These are phyloP conservation scores for Isabelozyma pseudorhagii DNA, from an alignment of 805 yeast species.

Conservation along the genomic window DNA sequence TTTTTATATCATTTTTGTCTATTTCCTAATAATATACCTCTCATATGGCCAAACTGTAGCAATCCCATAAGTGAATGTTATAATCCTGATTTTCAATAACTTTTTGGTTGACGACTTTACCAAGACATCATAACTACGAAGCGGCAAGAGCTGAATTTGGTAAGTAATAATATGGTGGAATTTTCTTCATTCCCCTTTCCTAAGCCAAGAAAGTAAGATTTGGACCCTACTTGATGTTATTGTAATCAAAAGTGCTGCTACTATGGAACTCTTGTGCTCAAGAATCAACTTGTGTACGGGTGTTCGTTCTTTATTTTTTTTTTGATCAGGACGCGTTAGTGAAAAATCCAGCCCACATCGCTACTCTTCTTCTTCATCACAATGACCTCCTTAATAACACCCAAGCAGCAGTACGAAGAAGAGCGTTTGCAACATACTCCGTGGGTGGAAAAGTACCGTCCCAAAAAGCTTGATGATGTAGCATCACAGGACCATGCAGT, in stretches of 20 bases:
- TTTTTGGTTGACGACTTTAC: no score
- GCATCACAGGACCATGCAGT: constrained; percentile 92
- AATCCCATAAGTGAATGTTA: no score
- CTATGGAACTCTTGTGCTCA: no score
- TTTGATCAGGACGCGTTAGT: background rate
- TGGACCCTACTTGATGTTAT: no score
- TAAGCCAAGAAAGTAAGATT: no score
- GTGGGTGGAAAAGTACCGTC: constrained; percentile 95
- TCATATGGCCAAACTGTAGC: background rate
- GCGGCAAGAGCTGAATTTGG: no score
- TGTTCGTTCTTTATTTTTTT: background rate
- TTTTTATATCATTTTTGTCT: background rate
- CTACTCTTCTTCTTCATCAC: background rate
- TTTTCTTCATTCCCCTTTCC: no score
- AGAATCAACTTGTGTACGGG: background rate
- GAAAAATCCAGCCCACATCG: background rate
- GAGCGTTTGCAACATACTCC: constrained; percentile 59
- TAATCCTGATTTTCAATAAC: no score
- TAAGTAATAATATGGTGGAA: no score
- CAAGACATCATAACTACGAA: no score
- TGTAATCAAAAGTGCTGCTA: no score
- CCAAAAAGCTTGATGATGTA: constrained; percentile 80
- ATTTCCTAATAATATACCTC: background rate
- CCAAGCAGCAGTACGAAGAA: constrained; percentile 24
- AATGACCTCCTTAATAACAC: constrained; percentile 4